Evolutionary conservation across 1,284 basidiomycete species (phyloP).

Genomic region (Tranzscheliella williamsii): DNA sequence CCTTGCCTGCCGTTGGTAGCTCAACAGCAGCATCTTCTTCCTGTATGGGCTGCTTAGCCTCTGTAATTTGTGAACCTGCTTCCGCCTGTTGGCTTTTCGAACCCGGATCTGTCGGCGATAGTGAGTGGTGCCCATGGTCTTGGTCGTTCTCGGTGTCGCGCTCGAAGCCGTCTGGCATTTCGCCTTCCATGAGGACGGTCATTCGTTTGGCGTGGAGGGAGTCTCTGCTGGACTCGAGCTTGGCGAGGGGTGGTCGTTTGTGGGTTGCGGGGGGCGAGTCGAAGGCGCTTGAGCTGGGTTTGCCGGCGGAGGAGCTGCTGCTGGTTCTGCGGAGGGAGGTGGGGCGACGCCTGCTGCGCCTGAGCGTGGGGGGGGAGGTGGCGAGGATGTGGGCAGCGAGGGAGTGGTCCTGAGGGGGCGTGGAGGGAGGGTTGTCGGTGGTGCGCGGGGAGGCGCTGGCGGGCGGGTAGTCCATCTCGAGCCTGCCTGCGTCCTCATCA

Average conservation of each 20-base stretch:
- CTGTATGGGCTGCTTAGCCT: too few species aligned
- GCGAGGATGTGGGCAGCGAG: conserved; percentile 27
- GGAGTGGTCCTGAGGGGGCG: background rate
- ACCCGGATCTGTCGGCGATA: too few species aligned
- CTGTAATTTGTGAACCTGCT: too few species aligned
- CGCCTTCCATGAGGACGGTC: conserved; percentile 47
- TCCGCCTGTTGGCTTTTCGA: too few species aligned
- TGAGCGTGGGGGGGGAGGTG: conserved; percentile 10
- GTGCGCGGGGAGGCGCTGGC: background rate
- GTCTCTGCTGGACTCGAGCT: conserved; percentile 11
- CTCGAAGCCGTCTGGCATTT: conserved; percentile 41
- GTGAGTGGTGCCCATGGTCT: too few species aligned
- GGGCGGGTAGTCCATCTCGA: conserved; percentile 35
- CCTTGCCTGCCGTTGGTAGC: background rate
- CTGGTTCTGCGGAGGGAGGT: conserved; percentile 11
- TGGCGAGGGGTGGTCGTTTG: conserved; percentile 10
- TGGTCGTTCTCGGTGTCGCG: conserved; percentile 7
- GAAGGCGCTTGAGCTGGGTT: conserved; percentile 8
- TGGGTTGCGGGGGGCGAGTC: conserved; percentile 17
- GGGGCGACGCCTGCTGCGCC: conserved; percentile 13
- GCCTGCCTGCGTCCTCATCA: conserved; percentile 32
- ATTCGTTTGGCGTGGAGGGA: conserved; percentile 34
- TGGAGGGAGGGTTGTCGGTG: background rate
- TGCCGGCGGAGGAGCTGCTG: conserved; percentile 19
- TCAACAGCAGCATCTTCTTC: conserved; percentile 32